Evolutionary conservation across 306 rosid genomes (phyloP).

Genomic region (Ormosia emarginata): DNA sequence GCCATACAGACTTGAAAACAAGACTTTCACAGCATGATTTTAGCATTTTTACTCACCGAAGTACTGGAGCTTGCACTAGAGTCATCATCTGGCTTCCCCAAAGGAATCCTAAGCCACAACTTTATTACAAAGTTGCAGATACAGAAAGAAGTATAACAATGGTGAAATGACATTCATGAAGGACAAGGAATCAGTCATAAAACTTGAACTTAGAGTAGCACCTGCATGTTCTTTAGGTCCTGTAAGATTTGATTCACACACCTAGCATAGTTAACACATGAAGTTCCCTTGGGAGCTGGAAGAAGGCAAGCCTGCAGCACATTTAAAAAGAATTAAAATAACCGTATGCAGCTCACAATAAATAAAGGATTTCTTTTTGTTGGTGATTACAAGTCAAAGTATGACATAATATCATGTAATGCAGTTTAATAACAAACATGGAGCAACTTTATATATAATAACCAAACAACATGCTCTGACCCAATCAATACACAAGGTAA

Average conservation of each 20-base stretch:
- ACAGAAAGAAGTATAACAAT: background rate
- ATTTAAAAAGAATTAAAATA: background rate
- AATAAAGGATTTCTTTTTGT: background rate
- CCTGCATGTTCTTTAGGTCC: constrained; percentile 57
- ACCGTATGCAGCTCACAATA: background rate
- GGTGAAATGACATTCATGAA: background rate
- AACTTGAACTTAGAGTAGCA: constrained; percentile 15
- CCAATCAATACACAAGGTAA: background rate
- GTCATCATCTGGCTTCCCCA: constrained; percentile 56
- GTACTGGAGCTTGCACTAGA: constrained; percentile 27
- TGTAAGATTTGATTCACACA: constrained; percentile 73
- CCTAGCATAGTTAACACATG: constrained; percentile 69
- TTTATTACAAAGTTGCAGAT: constrained; percentile 28
- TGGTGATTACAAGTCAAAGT: background rate
- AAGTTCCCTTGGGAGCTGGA: constrained; percentile 66
- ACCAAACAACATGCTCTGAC: no score
- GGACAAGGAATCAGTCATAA: background rate
- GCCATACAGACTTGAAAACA: background rate
- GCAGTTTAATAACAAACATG: background rate
- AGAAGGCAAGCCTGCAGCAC: constrained; percentile 75
- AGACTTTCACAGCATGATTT: background rate
- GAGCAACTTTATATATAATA: background rate
- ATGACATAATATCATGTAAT: background rate
- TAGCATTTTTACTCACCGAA: constrained; percentile 43
- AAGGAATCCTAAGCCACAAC: constrained; percentile 78